phyloP scores from a whole-genome alignment of 1,139 yeast species.

The Kodamaea alishanica region DNA sequence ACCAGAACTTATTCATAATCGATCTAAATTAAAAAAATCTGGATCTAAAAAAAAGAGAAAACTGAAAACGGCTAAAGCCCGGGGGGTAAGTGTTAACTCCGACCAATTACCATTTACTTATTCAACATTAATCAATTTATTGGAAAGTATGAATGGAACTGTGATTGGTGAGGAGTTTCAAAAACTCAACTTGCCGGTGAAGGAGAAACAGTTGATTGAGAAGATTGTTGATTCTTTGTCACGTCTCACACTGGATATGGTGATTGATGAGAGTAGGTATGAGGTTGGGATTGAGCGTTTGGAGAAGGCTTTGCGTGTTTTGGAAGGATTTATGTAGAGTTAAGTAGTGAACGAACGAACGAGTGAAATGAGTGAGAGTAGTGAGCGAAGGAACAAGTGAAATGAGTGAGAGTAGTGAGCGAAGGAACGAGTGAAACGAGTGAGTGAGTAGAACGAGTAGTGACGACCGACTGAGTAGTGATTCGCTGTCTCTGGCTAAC shows the following conservation, averaged over 20 bases:
- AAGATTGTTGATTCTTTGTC: conserved; percentile 82
- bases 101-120: conserved; percentile 52
- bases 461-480: too few species aligned
- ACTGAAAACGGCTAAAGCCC: conserved; percentile 17
- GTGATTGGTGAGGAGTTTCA: conserved; percentile 69
- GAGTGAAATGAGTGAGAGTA: neutral
- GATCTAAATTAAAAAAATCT: conserved; percentile 30
- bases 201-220: conserved; percentile 77
- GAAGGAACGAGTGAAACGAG: too few species aligned
- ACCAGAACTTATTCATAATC: conserved; percentile 31
- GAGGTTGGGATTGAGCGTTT: conserved; percentile 77
- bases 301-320: conserved; percentile 74
- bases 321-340: conserved; percentile 62
- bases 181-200: conserved; percentile 66
- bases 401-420: too few species aligned
- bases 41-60: conserved; percentile 16
- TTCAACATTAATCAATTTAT: conserved; percentile 52
- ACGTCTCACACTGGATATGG: conserved; percentile 84
- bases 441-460: too few species aligned
- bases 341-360: too few species aligned
- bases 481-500: too few species aligned
- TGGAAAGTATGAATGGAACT: conserved; percentile 63
- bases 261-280: conserved; percentile 72
- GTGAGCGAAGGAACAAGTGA: too few species aligned
- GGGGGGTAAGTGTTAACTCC: conserved; percentile 9